Percentiles rank a stretch among this genome's conserved stretches.
These are phyloP conservation scores for Lepidium campestre DNA, from an alignment of 441 rosid species.

Conservation along the genomic window DNA sequence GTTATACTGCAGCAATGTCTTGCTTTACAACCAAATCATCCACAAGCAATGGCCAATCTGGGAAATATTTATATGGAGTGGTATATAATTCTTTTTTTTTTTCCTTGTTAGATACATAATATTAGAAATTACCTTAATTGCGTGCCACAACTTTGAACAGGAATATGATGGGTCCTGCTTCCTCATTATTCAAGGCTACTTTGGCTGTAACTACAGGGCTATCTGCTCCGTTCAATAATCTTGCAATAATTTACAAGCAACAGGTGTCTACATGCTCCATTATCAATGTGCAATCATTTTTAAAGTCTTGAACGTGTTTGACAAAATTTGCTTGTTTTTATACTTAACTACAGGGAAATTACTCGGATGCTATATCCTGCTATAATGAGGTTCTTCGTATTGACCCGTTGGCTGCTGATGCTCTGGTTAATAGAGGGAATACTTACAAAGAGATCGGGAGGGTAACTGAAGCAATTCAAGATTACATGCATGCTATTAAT, in stretches of 20 bases:
- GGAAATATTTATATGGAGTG: conserved; percentile 99
- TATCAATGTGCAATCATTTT: not conserved
- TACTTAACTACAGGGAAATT: conserved; percentile 64
- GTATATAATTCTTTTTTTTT: conserved; percentile 35
- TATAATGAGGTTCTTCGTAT: conserved; percentile 96
- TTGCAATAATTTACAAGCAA: conserved; percentile 95
- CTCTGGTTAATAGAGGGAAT: conserved; percentile 96
- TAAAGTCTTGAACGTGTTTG: not conserved
- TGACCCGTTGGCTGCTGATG: conserved; percentile 98
- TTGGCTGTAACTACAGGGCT: conserved; percentile 88
- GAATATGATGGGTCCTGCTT: conserved; percentile 84
- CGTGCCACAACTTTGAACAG: conserved; percentile 34
- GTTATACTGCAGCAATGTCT: conserved; percentile 82
- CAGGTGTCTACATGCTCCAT: conserved; percentile 48
- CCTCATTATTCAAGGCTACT: conserved; percentile 85
- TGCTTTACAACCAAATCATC: conserved; percentile 84
- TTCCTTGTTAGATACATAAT: not conserved
- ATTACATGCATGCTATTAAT: conserved; percentile 75
- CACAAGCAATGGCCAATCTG: conserved; percentile 95
- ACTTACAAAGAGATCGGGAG: conserved; percentile 96
- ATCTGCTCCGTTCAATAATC: conserved; percentile 96
- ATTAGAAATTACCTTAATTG: not conserved
- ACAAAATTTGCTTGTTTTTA: not conserved
- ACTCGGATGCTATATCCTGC: conserved; percentile 95
- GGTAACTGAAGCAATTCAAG: conserved; percentile 95